Evolutionary conservation across 2,329 filamentous ascomycete species (phyloP).

Genomic region (Xylariaceae sp.): DNA sequence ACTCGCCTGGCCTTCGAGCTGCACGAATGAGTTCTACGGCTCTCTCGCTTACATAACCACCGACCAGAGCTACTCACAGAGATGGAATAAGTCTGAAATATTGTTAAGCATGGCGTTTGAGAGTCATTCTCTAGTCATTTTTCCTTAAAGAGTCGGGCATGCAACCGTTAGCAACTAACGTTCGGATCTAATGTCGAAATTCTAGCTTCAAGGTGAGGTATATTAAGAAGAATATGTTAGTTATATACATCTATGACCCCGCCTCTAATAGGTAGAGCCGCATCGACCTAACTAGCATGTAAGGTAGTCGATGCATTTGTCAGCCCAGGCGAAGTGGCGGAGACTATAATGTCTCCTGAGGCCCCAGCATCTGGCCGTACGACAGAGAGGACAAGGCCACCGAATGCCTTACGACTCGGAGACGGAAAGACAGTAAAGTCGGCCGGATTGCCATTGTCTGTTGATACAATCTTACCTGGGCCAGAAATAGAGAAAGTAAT

Average conservation of each 20-base stretch:
- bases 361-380: constrained; percentile 42
- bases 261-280: background rate
- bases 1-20: too few relatives aligned
- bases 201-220: too few relatives aligned
- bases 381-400: constrained; percentile 50
- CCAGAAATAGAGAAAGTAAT: constrained; percentile 54
- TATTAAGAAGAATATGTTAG: background rate
- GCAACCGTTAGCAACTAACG: too few relatives aligned
- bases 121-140: too few relatives aligned
- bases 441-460: constrained; percentile 58
- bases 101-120: too few relatives aligned
- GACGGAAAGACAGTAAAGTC: constrained; percentile 53
- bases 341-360: constrained; percentile 36
- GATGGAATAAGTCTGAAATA: too few relatives aligned
- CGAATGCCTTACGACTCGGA: constrained; percentile 48
- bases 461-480: constrained; percentile 54
- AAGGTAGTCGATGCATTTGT: constrained; percentile 26
- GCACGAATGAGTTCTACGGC: too few relatives aligned
- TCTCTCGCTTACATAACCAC: too few relatives aligned
- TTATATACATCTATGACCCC: constrained; percentile 2
- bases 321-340: constrained; percentile 32
- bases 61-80: too few relatives aligned
- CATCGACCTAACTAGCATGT: constrained; percentile 11
- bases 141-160: too few relatives aligned
- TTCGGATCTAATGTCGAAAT: too few relatives aligned